Conservation (phyloP, 306 rosid genomes). For the Pterocarpus macrocarpus region DNA sequence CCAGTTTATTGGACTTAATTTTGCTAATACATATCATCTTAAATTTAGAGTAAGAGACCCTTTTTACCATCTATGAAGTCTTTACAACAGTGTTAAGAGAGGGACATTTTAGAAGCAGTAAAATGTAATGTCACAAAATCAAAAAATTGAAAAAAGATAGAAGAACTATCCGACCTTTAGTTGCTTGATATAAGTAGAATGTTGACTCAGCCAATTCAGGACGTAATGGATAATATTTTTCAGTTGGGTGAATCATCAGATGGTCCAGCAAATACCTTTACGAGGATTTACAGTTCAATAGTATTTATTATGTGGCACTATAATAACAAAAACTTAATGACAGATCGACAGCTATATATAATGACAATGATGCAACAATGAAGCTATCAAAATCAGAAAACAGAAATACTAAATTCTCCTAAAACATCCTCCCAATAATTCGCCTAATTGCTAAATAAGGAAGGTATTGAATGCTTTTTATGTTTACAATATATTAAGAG, state of each 20-base stretch:
- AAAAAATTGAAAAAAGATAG: constrained; percentile 37
- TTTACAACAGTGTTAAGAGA: constrained; percentile 30
- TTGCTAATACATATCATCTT: constrained; percentile 1
- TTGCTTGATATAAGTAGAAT: constrained; percentile 94
- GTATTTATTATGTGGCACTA: constrained; percentile 41
- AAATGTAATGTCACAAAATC: neutral
- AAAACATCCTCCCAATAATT: too few species aligned
- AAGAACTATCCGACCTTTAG: constrained; percentile 75
- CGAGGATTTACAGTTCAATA: constrained; percentile 50
- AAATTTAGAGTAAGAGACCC: constrained; percentile 10
- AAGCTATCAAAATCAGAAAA: constrained; percentile 40
- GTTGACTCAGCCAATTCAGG: constrained; percentile 99
- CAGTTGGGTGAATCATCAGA: constrained; percentile 96
- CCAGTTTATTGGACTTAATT: constrained; percentile 23
- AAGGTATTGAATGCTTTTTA: too few species aligned
- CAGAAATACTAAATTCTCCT: too few species aligned
- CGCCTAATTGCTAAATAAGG: too few species aligned
- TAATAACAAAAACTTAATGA: constrained; percentile 38
- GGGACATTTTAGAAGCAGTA: neutral
- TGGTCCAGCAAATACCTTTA: constrained; percentile 94
- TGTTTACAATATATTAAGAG: too few species aligned
- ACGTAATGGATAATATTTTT: constrained; percentile 92
- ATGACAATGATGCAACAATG: constrained; percentile 27
- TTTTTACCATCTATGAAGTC: constrained; percentile 30
- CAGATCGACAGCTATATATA: constrained; percentile 22